phyloP scores from a whole-genome alignment of 75 land plant genomes.

The Selaginella moellendorffii region DNA sequence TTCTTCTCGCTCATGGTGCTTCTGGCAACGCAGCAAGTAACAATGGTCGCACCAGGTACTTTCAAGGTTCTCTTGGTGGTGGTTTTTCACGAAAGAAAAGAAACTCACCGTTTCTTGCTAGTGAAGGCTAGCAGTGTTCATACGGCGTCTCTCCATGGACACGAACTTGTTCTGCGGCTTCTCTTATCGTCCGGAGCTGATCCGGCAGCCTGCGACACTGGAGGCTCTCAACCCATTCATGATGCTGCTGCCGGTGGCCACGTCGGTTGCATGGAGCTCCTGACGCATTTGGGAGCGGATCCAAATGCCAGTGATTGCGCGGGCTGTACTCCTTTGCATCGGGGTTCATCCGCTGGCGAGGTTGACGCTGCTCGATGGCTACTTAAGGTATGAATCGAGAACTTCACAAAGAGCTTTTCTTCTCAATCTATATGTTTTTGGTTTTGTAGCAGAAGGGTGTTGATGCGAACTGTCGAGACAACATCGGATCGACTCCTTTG shows the following conservation, averaged over 20 bases:
- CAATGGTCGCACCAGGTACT: constrained; percentile 36
- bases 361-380: constrained; percentile 24
- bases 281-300: constrained; percentile 19
- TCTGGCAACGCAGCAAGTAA: constrained; percentile 19
- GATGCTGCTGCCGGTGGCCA: constrained; percentile 34
- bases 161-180: constrained; percentile 18
- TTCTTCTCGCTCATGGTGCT: constrained; percentile 21
- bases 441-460: constrained; percentile 21
- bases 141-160: constrained; percentile 33
- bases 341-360: constrained; percentile 25
- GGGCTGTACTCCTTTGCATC: constrained; percentile 31
- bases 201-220: constrained; percentile 20
- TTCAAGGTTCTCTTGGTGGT: neutral
- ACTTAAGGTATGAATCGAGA: constrained; percentile 18
- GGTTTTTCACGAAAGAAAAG: neutral
- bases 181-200: constrained; percentile 19
- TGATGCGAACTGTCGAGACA: constrained; percentile 29
- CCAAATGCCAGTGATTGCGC: constrained; percentile 21
- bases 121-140: constrained; percentile 27
- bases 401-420: neutral
- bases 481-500: constrained; percentile 26
- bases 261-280: constrained; percentile 21
- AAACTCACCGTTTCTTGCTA: neutral
- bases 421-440: neutral
- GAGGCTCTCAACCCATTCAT: constrained; percentile 31